Evolutionary conservation across 176 grass and related monocot species (phyloP).

Genomic region (Paspalum notatum): DNA sequence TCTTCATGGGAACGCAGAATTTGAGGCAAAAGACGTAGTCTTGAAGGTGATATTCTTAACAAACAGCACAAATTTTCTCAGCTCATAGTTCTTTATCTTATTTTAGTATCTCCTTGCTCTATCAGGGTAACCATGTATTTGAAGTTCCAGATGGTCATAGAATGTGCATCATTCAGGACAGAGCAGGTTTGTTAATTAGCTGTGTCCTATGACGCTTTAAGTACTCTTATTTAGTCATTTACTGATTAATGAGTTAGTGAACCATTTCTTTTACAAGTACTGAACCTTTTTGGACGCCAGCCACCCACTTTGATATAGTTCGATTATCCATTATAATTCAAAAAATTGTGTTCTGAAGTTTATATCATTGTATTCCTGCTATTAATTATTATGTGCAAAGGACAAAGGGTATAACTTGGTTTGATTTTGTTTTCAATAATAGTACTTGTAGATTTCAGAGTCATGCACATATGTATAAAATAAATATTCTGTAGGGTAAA

Average conservation of each 20-base stretch:
- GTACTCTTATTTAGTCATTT: background rate
- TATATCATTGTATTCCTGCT: constrained; percentile 18
- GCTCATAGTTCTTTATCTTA: background rate
- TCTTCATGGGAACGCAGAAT: constrained; percentile 96
- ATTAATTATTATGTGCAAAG: background rate
- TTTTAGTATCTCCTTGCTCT: constrained; percentile 38
- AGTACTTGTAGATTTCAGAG: background rate
- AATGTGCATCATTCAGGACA: constrained; percentile 67
- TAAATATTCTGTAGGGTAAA: background rate
- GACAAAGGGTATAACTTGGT: background rate
- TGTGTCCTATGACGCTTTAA: constrained; percentile 1
- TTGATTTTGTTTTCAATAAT: background rate
- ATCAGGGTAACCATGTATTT: constrained; percentile 84
- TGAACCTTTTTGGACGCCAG: background rate
- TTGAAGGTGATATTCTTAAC: constrained; percentile 60
- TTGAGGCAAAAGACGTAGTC: constrained; percentile 78
- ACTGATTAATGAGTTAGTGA: background rate
- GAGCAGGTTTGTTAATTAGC: constrained; percentile 49
- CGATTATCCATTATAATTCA: background rate
- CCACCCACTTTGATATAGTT: background rate
- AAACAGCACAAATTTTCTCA: background rate
- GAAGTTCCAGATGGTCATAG: constrained; percentile 82
- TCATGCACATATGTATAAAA: background rate
- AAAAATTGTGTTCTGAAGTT: constrained; percentile 12
- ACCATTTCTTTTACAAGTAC: background rate